Conservation (phyloP, 2,329 filamentous ascomycete species). For the Paecilomyces sp. region DNA sequence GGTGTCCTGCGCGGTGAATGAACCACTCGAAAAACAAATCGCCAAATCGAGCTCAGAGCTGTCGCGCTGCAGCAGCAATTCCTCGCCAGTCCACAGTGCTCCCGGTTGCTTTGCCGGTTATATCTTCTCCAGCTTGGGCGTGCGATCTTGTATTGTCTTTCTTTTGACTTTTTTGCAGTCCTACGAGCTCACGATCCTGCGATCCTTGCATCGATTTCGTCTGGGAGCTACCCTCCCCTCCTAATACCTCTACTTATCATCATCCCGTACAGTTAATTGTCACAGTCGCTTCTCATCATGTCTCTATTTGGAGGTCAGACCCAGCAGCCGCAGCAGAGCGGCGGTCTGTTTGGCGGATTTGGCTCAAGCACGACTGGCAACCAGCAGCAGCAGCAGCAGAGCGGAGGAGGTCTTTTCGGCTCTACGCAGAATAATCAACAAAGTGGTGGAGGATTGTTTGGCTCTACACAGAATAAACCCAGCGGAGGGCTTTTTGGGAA, state of each 20-base stretch:
- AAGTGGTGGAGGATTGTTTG: constrained; percentile 17
- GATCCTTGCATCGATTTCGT: not conserved
- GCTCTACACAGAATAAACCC: constrained; percentile 22
- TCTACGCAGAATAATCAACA: constrained; percentile 12
- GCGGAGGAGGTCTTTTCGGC: constrained; percentile 26
- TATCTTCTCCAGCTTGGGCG: not conserved
- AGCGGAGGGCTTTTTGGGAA: constrained; percentile 22
- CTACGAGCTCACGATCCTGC: not conserved
- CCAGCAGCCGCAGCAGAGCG: constrained; percentile 12
- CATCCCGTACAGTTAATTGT: not conserved
- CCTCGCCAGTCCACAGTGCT: not conserved
- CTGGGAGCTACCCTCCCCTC: not conserved
- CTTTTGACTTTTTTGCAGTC: not conserved
- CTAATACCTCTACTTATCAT: not conserved
- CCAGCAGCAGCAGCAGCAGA: constrained; percentile 19
- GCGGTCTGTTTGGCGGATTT: constrained; percentile 23
- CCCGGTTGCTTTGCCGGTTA: constrained; percentile 3
- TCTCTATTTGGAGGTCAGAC: constrained; percentile 31
- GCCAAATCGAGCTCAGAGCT: constrained; percentile 3
- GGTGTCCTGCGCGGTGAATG: not conserved
- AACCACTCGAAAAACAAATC: constrained; percentile 4
- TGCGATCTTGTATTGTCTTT: not conserved
- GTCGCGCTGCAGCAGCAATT: not conserved
- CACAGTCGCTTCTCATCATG: constrained; percentile 17
- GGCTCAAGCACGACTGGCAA: constrained; percentile 13